Conservation (phyloP, 179 eudicot genomes). For the Corrigiola litoralis region DNA sequence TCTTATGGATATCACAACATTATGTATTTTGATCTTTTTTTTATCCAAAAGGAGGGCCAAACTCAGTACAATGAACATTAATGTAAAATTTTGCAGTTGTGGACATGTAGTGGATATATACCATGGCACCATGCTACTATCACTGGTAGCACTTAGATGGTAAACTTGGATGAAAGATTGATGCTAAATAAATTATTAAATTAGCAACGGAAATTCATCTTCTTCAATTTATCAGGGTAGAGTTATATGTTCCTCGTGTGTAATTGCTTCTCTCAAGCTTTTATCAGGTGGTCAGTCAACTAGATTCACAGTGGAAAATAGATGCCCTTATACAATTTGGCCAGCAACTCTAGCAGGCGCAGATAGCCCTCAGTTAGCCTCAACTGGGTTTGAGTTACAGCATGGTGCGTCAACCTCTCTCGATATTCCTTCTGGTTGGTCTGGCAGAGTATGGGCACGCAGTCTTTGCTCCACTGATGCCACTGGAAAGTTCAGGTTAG, state of each 20-base stretch:
- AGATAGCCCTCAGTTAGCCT: conserved; percentile 27
- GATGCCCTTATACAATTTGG: conserved; percentile 45
- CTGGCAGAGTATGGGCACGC: conserved; percentile 63
- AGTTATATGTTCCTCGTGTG: too few relatives aligned
- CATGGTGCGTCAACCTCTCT: conserved; percentile 14
- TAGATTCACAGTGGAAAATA: conserved; percentile 43
- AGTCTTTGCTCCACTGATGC: conserved; percentile 33
- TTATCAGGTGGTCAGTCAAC: conserved; percentile 33
- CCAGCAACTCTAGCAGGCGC: conserved; percentile 49
- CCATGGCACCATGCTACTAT: too few relatives aligned
- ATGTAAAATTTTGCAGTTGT: too few relatives aligned
- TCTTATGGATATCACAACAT: too few relatives aligned
- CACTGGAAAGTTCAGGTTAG: conserved; percentile 30
- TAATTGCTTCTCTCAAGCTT: too few relatives aligned
- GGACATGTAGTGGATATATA: too few relatives aligned
- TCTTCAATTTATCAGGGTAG: too few relatives aligned
- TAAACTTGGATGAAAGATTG: not conserved
- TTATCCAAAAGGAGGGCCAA: too few relatives aligned
- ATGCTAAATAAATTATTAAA: not conserved
- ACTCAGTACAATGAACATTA: too few relatives aligned
- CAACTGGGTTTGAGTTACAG: conserved; percentile 45
- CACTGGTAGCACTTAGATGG: not conserved
- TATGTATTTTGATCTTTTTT: too few relatives aligned
- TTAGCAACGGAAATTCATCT: too few relatives aligned
- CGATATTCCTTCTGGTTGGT: conserved; percentile 44